Base-by-base conservation (phyloP, 345 rosid species). In the Linum lewisii region DNA sequence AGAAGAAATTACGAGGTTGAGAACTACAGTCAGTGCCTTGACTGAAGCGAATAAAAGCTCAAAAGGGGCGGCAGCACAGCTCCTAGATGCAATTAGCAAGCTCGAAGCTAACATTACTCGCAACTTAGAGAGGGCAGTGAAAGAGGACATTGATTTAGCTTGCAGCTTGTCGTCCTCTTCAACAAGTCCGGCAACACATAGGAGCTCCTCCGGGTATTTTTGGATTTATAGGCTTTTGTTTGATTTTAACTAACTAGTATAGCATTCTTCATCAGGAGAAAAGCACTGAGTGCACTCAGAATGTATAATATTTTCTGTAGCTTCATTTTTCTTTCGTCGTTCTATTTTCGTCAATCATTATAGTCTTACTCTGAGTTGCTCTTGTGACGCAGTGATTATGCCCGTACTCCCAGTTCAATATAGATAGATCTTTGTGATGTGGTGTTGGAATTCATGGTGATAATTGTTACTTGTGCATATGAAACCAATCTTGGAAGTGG, bases 1-100 rank as follows among this genome's bases (percentile, higher is more conserved):
- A 0, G 99, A 93, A 71, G 99, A 93, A 72, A 93, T 93, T 61
- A 92, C 95, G 19, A 76, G 99, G 65, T 77, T 93, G 74, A 84
- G 63, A 76, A 85, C 79, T 69, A 97, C 82, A 60, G 38, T 72
- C 63, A 82, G 73, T 76, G 84, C 84, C 58, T 70, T 93, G 69
- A 64, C 77, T 45, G 99, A 93, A 70, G 83, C 83, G 21, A 93
- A 80, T 76, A 93, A 93, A 69, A 83, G 77, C 57, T 75, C 90
- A 14, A 89, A 74, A 63, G 97, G 99, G 51, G 95, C 88, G 57
- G 81, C 95, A 51, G 70, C 78, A 22, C 99, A 93, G 74, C 85
- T 93, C 73, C 60, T 89, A 62, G 97, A 93, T 70, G 97, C 92
- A 5, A 78, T 86, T 51, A 81, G 57, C 78, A 82, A 84, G 73